Conservation (phyloP, 805 yeast species). For the Ogataea zsoltii region DNA sequence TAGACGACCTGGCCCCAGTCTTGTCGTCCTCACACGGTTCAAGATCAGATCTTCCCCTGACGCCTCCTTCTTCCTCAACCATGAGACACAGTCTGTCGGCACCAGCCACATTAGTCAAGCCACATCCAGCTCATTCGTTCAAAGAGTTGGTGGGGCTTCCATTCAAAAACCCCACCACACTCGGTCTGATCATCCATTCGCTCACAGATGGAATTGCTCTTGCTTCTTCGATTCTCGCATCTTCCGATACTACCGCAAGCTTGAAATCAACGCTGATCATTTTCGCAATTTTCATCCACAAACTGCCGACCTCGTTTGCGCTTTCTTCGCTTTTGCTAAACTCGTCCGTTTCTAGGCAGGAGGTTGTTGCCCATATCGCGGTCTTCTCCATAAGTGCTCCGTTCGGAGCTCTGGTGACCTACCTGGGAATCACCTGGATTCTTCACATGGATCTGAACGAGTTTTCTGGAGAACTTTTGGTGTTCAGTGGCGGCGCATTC, state of each 20-base stretch:
- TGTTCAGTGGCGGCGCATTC: constrained; percentile 74
- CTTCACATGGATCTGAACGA: constrained; percentile 29
- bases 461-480: constrained; percentile 52
- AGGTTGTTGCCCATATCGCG: constrained; percentile 47
- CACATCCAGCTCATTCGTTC: constrained; percentile 3
- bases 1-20: no score
- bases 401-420: constrained; percentile 54
- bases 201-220: constrained; percentile 73
- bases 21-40: neutral
- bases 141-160: constrained; percentile 31
- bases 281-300: constrained; percentile 65
- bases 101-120: neutral
- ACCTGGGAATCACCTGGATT: constrained; percentile 21
- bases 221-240: constrained; percentile 52
- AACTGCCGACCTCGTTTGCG: constrained; percentile 75
- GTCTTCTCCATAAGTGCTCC: constrained; percentile 65
- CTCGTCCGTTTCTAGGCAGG: constrained; percentile 30
- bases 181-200: constrained; percentile 68
- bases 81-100: neutral
- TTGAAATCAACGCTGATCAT: constrained; percentile 43
- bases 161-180: constrained; percentile 47
- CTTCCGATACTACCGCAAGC: constrained; percentile 14
- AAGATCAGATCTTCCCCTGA: constrained; percentile 3
- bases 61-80: constrained; percentile 9
- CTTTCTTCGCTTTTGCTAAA: constrained; percentile 53